Conservation (phyloP, 495 filamentous ascomycete species). For the Lasiosphaeris hirsuta region DNA sequence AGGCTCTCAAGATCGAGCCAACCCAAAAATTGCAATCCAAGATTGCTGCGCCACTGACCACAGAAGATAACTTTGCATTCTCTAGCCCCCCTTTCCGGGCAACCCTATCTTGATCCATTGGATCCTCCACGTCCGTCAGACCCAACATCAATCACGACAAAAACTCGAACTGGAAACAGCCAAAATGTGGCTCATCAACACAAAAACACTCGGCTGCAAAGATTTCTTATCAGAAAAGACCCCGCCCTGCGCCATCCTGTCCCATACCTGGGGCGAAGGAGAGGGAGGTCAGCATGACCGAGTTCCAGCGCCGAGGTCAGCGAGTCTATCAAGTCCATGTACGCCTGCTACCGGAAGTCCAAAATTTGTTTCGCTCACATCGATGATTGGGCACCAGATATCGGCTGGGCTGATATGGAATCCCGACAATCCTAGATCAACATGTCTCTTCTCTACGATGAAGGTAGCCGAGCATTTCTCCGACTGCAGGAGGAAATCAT, state of each 20-base stretch:
- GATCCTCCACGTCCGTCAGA: too few species aligned
- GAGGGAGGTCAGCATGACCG: slow-evolving; percentile 13
- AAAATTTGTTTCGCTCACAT: neutral
- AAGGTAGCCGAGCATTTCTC: slow-evolving; percentile 20
- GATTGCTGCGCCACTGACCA: too few species aligned
- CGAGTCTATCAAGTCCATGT: neutral
- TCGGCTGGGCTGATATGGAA: slow-evolving; percentile 20
- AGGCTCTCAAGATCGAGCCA: too few species aligned
- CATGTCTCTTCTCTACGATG: slow-evolving; percentile 27
- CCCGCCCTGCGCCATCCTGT: slow-evolving; percentile 15
- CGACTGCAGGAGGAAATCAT: slow-evolving; percentile 27
- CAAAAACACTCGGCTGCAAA: neutral
- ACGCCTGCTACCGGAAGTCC: neutral
- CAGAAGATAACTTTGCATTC: too few species aligned
- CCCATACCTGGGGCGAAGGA: slow-evolving; percentile 23
- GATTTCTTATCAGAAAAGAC: slow-evolving; percentile 6
- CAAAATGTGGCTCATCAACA: slow-evolving; percentile 9
- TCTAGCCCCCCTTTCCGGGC: too few species aligned
- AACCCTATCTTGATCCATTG: too few species aligned
- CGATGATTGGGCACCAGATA: too few species aligned
- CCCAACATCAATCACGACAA: too few species aligned
- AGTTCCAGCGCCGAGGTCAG: neutral
- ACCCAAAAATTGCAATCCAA: too few species aligned
- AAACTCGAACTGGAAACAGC: too few species aligned
- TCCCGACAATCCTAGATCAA: slow-evolving; percentile 28